Conservation (phyloP, 441 rosid species). For the Adansonia madagascariensis region DNA sequence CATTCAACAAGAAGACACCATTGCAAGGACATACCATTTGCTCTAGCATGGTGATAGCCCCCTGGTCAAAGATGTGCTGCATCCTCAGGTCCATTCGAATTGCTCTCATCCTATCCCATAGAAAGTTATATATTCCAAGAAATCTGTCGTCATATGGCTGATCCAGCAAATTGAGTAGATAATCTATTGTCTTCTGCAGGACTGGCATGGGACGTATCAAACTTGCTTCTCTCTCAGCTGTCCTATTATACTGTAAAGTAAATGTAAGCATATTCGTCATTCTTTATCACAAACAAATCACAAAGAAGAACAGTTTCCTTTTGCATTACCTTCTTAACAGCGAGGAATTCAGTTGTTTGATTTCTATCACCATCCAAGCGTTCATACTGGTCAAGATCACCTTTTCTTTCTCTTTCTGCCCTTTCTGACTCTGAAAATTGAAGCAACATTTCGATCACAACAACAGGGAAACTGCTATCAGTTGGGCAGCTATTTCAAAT, state of each 20-base stretch:
- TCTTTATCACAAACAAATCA: constrained; percentile 21
- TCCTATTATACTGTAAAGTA: constrained; percentile 75
- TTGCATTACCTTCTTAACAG: constrained; percentile 77
- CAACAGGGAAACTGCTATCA: constrained; percentile 27
- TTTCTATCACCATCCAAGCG: constrained; percentile 89
- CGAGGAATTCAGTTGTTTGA: constrained; percentile 80
- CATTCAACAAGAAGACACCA: constrained; percentile 26
- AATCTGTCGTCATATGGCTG: constrained; percentile 78
- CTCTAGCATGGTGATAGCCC: constrained; percentile 87
- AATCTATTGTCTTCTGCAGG: constrained; percentile 77
- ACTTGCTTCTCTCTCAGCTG: constrained; percentile 90
- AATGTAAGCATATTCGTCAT: constrained; percentile 35
- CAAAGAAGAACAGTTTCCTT: background rate
- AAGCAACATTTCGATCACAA: constrained; percentile 33
- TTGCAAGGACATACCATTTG: constrained; percentile 74
- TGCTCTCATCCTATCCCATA: constrained; percentile 99
- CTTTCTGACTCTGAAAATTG: constrained; percentile 79
- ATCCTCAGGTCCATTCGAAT: constrained; percentile 94
- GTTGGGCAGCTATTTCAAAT: constrained; percentile 25
- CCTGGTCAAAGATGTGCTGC: constrained; percentile 90
- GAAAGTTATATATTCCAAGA: constrained; percentile 86
- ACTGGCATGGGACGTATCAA: constrained; percentile 93
- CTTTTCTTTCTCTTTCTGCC: constrained; percentile 94
- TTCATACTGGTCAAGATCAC: constrained; percentile 94
- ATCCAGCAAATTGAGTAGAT: constrained; percentile 82